Percentiles rank a stretch among this genome's conserved stretches.
phyloP scores from a whole-genome alignment of 768 basidiomycete genomes.

The Lenzites betulinus region DNA sequence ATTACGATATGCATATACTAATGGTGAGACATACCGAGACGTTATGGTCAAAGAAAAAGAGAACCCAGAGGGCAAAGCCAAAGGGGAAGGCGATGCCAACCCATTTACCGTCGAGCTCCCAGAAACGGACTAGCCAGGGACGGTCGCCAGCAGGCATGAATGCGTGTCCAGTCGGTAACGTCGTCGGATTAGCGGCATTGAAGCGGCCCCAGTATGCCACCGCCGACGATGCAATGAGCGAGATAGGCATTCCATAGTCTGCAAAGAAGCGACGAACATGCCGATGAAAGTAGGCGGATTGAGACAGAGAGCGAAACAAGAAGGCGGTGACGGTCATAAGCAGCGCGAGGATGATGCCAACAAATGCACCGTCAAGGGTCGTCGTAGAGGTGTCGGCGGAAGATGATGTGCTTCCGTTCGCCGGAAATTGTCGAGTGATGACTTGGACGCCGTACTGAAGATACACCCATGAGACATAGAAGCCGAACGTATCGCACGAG shows the following conservation, averaged over 20 bases:
- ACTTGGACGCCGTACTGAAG: constrained; percentile 90
- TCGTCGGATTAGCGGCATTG: constrained; percentile 56
- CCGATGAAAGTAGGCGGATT: constrained; percentile 68
- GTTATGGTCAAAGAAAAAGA: constrained; percentile 96
- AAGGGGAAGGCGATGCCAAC: constrained; percentile 89
- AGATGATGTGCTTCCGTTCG: constrained; percentile 1
- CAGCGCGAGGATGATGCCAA: constrained; percentile 72
- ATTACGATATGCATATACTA: neutral
- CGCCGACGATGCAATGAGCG: constrained; percentile 71
- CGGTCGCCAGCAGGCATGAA: constrained; percentile 74
- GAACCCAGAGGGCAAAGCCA: constrained; percentile 82
- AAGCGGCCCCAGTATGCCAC: constrained; percentile 90
- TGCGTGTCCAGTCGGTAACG: constrained; percentile 66
- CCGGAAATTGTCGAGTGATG: constrained; percentile 69
- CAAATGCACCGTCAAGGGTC: constrained; percentile 52
- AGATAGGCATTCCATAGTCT: constrained; percentile 92
- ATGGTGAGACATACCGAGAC: constrained; percentile 66
- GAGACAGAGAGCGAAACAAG: constrained; percentile 68
- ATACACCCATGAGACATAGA: constrained; percentile 90
- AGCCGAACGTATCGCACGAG: constrained; percentile 91
- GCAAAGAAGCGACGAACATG: constrained; percentile 74
- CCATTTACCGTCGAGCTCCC: constrained; percentile 88
- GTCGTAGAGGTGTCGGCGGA: constrained; percentile 26
- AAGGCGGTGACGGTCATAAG: constrained; percentile 77
- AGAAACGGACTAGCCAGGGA: constrained; percentile 85